Evolutionary conservation across 257 asterid species (phyloP), one percentile per base, ranked within the genome.

Genomic region (Nicotiana attenuata): DNA sequence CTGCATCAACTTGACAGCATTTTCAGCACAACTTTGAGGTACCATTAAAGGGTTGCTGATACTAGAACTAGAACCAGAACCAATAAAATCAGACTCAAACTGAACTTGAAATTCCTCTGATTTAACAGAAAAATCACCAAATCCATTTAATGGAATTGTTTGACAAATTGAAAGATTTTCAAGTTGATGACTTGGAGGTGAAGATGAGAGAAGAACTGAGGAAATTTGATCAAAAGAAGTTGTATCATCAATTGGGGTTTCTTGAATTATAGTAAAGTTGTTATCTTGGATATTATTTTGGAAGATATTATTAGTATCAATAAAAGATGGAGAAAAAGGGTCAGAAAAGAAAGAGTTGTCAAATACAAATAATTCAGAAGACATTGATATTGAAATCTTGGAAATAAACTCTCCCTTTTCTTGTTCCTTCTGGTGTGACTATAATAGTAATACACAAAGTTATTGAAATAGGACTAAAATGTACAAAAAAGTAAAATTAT

Each of bases 151-250:
- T 22, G 71, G 4, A 45, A 80, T 75, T 45, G 33, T 50, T n/a
- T 82, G 87, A 26, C 65, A 83, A 19, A 91, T 81, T 0, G 97
- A 90, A 45, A 92, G 85, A 65, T 76, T 90, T 85, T 86, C 86
- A 2, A 94, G 90, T 90, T 90, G 88, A 10, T 81, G 82, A 65
- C 92, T 89, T 5, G 98, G 96, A 0, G 97, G 94, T 7, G 98
- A 90, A 26, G 97, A 87, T 0, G 97, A 91, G 3, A 88, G 76
- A 38, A 92, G 41, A 19, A 56, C 82, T 3, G 92, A 80, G 4
- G 92, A 81, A 52, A 90, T 84, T 85, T 88, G 90, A 28, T 89
- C 91, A 29, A 86, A 59, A 29, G 87, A 60, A 22, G 20, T 50
- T 2, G 75, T 22, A 17, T 83, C 89, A 7, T 86, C 92, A 66